Base-by-base conservation (phyloP, 306 rosid species). In the Glycine tomentella region DNA sequence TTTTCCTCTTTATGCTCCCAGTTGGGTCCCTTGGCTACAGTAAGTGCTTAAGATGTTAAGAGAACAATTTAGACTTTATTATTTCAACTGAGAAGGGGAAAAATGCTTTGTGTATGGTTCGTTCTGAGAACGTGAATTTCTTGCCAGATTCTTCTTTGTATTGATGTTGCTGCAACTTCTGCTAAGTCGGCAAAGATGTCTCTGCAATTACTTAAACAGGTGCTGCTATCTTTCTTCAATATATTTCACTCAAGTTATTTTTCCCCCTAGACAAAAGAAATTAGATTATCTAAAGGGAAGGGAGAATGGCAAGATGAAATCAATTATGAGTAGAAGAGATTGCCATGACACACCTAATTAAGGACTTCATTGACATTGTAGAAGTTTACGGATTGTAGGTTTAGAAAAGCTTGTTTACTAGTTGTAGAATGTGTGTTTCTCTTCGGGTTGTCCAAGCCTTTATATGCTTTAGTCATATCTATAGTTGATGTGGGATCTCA, bases 121-220 rank as follows among this genome's bases (percentile, higher is more conserved):
- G 75, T 76, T 87, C 80, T 86, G 85, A 86, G 52, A 80, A 52
- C 73, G 69, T 75, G 69, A 63, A 51, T 89, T 82, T 85, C 77
- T 72, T 88, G 82, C 42, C 86, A 95, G 99, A 93, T 95, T 91
- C 99, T 95, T 89, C 99, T 95, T 78, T 95, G 95, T 81, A 89
- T 93, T 69, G 99, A 95, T 72, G 90, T 90, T 81, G 99, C 99
- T 59, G 89, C 97, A 76, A 93, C 99, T 85, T 93, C 99, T 75
- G 95, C 97, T 9, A 87, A 86, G 88, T 88, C 94, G 71, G 91
- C 94, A 85, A 80, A 87, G 84, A 91, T 93, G 89, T 93, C 99
- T 69, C 92, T 86, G 75, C 93, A 91, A 81, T 97, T 95, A 85
- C 84, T 95, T 84, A 79, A 91, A 87, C 97, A 95, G 99, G 99